Conservation (phyloP, 768 basidiomycete genomes). For the Lactarius vividus region DNA sequence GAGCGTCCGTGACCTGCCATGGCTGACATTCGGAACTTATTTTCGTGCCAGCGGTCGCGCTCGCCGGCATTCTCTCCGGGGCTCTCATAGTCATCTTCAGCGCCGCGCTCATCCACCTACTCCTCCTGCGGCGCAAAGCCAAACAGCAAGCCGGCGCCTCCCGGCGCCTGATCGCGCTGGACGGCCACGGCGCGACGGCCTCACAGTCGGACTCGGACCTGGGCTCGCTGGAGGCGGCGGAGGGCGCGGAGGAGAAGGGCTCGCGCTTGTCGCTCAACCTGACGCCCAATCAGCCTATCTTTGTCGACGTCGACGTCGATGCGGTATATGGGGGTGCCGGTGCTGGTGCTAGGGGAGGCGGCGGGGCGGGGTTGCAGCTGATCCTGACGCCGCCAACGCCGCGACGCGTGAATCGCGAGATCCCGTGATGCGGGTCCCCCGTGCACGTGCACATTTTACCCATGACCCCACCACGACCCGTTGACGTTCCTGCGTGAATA, state of each 20-base stretch:
- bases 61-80: conserved; percentile 10
- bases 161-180: not conserved
- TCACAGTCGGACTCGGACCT: conserved; percentile 9
- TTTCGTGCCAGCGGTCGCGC: not conserved
- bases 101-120: conserved; percentile 5
- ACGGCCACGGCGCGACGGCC: not conserved
- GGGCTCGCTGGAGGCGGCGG: not conserved
- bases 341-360: too few species aligned
- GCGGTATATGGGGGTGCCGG: not conserved
- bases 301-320: conserved; percentile 23
- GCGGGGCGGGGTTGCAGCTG: conserved; percentile 20
- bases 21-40: conserved; percentile 3
- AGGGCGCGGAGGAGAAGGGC: not conserved
- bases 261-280: conserved; percentile 18
- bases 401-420: not conserved
- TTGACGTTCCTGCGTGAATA: not conserved
- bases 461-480: not conserved
- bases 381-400: conserved; percentile 26
- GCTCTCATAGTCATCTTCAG: conserved; percentile 9
- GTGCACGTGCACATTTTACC: not conserved
- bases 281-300: conserved; percentile 24
- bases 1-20: not conserved
- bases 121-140: conserved; percentile 14
- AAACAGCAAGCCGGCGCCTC: not conserved
- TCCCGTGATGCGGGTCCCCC: not conserved